A percentile compares a stretch with the other conserved stretches of the same genome.
Evolutionary conservation across 345 rosid species (phyloP).

Genomic region (Dovyalis caffra): DNA sequence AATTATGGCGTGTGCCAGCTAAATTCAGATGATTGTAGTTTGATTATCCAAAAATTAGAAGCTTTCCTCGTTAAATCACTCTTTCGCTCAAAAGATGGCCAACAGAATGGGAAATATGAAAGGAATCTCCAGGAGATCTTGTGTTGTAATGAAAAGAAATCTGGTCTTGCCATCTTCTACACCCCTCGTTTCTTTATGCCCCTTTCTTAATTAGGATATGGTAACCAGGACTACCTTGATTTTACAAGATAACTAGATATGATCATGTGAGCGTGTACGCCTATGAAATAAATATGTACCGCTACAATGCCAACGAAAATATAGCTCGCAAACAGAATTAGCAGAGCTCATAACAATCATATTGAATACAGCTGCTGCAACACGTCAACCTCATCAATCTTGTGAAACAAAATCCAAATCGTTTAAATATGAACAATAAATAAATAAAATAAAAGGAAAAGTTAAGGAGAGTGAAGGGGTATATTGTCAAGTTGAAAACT

Average conservation of each 20-base stretch:
- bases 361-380: background rate
- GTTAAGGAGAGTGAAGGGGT: background rate
- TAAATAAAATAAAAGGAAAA: background rate
- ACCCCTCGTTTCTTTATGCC: no score
- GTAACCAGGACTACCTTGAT: no score
- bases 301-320: no score
- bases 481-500: constrained; percentile 6
- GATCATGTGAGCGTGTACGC: no score
- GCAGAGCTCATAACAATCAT: background rate
- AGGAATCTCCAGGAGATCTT: no score
- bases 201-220: no score
- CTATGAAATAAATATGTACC: no score
- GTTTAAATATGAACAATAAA: constrained; percentile 8
- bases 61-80: background rate
- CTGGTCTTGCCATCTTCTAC: no score
- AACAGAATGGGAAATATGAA: background rate
- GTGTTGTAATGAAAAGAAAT: no score
- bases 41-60: background rate
- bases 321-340: no score
- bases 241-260: no score
- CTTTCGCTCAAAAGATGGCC: background rate
- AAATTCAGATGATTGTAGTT: no score
- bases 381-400: constrained; percentile 8
- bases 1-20: background rate
- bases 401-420: constrained; percentile 9